Conservation (phyloP, 2,329 filamentous ascomycete genomes). For the Penicillium fuscoglaucum region DNA sequence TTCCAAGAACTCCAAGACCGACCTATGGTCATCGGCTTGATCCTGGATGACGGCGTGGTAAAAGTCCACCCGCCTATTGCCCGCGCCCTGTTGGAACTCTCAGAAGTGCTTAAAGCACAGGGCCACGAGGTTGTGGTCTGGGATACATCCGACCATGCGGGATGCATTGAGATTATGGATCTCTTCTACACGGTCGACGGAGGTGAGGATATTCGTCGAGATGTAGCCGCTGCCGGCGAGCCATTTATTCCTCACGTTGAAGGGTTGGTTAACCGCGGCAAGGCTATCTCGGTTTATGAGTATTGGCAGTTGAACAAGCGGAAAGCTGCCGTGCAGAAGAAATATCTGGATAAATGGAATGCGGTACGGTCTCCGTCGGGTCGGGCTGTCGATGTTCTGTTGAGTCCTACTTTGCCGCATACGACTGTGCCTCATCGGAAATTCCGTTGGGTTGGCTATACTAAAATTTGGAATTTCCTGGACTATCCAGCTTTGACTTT, state of each 20-base stretch:
- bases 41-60: slow-evolving; percentile 57
- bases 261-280: slow-evolving; percentile 53
- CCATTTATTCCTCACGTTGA: slow-evolving; percentile 62
- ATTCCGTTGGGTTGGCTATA: slow-evolving; percentile 57
- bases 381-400: slow-evolving; percentile 54
- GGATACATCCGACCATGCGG: slow-evolving; percentile 51
- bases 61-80: slow-evolving; percentile 56
- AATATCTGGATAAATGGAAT: slow-evolving; percentile 62
- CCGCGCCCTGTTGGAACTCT: slow-evolving; percentile 44
- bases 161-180: slow-evolving; percentile 62
- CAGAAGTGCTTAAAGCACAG: slow-evolving; percentile 41
- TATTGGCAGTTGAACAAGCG: slow-evolving; percentile 68
- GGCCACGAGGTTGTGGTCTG: slow-evolving; percentile 59
- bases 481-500: slow-evolving; percentile 62
- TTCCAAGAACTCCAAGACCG: slow-evolving; percentile 46
- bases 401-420: slow-evolving; percentile 63
- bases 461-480: slow-evolving; percentile 62
- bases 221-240: slow-evolving; percentile 57
- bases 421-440: slow-evolving; percentile 50
- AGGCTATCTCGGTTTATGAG: slow-evolving; percentile 60
- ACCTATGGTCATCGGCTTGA: slow-evolving; percentile 53
- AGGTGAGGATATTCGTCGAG: slow-evolving; percentile 61
- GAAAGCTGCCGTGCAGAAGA: slow-evolving; percentile 56
- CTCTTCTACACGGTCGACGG: slow-evolving; percentile 63
- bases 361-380: slow-evolving; percentile 48